Percentiles rank a stretch among this genome's conserved stretches.
phyloP scores from a whole-genome alignment of 2,329 filamentous ascomycete genomes.

The Pseudogymnoascus sp. region DNA sequence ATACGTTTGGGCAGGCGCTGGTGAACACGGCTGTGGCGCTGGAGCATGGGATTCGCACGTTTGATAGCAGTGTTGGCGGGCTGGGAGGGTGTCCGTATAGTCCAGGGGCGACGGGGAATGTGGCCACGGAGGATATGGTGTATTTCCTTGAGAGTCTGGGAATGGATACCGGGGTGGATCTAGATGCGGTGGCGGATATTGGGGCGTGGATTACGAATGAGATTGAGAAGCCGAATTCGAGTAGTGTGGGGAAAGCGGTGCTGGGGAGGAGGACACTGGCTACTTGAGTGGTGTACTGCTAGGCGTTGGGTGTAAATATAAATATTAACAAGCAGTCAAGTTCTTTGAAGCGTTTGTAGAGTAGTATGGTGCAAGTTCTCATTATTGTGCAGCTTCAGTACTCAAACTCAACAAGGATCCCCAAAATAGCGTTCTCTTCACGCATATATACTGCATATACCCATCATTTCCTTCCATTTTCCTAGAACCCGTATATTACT shows the following conservation, averaged over 20 bases:
- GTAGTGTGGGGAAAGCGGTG: constrained; percentile 58
- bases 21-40: constrained; percentile 71
- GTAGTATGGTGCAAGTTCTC: background rate
- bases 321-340: background rate
- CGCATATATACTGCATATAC: background rate
- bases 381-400: background rate
- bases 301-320: background rate
- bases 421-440: background rate
- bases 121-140: constrained; percentile 75
- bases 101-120: constrained; percentile 78
- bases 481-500: background rate
- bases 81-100: constrained; percentile 80
- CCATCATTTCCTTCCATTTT: background rate
- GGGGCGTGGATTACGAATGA: constrained; percentile 63
- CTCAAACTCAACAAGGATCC: background rate
- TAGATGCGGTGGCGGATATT: constrained; percentile 57
- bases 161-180: constrained; percentile 62
- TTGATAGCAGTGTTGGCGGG: constrained; percentile 72
- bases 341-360: background rate
- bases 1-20: constrained; percentile 80
- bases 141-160: constrained; percentile 69
- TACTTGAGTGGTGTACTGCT: background rate
- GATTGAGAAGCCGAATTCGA: constrained; percentile 54
- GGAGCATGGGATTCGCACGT: constrained; percentile 67
- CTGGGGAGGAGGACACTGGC: constrained; percentile 34